These are phyloP conservation scores for Monilinia fructicola DNA, from an alignment of 2,329 filamentous ascomycete species.

Conservation along the genomic window DNA sequence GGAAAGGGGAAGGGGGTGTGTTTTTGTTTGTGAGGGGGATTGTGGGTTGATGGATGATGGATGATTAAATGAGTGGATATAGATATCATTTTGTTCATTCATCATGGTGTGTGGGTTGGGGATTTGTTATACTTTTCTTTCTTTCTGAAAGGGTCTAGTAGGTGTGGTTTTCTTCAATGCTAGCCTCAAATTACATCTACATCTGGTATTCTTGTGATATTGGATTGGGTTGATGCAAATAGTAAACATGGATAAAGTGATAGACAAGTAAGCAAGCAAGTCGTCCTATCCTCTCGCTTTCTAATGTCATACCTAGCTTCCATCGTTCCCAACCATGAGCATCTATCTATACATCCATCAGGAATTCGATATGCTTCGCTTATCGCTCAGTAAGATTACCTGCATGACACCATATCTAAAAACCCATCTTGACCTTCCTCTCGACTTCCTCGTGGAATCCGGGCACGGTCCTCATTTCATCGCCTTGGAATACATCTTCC, in stretches of 20 bases:
- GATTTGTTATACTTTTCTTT: background rate
- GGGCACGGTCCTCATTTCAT: conserved; percentile 67
- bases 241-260: no score
- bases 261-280: background rate
- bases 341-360: background rate
- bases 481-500: conserved; percentile 90
- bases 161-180: background rate
- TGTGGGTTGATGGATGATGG: background rate
- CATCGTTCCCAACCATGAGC: background rate
- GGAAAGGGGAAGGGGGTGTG: no score
- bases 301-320: background rate
- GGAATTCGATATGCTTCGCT: conserved; percentile 21
- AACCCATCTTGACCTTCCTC: conserved; percentile 76
- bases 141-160: background rate
- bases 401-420: conserved; percentile 22
- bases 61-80: background rate
- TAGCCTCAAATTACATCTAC: background rate
- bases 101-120: no score
- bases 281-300: background rate
- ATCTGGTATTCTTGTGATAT: background rate
- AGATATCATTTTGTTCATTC: background rate
- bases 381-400: background rate
- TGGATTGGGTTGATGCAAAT: background rate
- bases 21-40: no score
- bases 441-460: conserved; percentile 93